phyloP scores from a whole-genome alignment of 1,284 basidiomycete genomes.

The Microbotryomycetes sp. region DNA sequence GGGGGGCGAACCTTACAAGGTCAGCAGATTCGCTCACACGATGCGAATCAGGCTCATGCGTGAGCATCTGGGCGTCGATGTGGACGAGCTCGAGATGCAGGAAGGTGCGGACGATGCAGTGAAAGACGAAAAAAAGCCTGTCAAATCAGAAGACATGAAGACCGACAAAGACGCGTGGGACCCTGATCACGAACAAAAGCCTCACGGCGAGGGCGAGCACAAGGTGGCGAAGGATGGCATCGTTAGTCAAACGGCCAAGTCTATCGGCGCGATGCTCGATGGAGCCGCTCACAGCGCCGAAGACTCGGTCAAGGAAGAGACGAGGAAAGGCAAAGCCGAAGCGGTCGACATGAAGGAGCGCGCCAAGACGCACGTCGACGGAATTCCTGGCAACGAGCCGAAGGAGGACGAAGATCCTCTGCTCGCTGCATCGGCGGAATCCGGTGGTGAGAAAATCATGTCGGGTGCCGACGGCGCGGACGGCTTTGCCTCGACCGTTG shows the following conservation, averaged over 20 bases:
- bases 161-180: conserved; percentile 55
- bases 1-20: conserved; percentile 90
- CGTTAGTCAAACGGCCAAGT: conserved; percentile 4
- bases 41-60: conserved; percentile 90
- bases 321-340: neutral
- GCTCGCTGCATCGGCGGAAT: neutral
- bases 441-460: conserved; percentile 12
- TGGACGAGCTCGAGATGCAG: conserved; percentile 67
- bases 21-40: conserved; percentile 93
- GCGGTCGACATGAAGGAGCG: conserved; percentile 12
- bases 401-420: conserved; percentile 1
- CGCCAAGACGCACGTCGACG: neutral
- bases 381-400: neutral
- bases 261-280: neutral
- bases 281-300: conserved; percentile 1
- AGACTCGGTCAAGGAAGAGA: conserved; percentile 8
- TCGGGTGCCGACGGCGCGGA: conserved; percentile 13
- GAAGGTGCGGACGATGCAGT: conserved; percentile 33
- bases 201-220: conserved; percentile 37
- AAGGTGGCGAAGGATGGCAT: conserved; percentile 3
- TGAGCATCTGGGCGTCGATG: conserved; percentile 91
- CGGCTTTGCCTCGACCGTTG: conserved; percentile 54
- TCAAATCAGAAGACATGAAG: conserved; percentile 46
- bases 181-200: conserved; percentile 63
- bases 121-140: neutral